Evolutionary conservation across 441 rosid species (phyloP), one percentile per base, ranked within the genome.

Genomic region (Sinapis alba): DNA sequence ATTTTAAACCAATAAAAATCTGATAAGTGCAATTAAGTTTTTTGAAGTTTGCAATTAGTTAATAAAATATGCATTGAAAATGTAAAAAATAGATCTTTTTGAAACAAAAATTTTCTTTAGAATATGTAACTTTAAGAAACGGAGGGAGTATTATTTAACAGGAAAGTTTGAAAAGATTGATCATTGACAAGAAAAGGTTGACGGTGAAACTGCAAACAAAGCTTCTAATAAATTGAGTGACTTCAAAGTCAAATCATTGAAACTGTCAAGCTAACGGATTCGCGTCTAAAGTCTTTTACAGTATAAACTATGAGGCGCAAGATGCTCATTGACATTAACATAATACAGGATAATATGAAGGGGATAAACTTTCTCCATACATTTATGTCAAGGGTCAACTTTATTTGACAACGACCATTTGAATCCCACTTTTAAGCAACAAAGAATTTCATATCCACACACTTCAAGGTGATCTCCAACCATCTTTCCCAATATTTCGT

Each of bases 301-400:
- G 4, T 68, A 15, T 32, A 67, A 13, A 75, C 4, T 34, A 59
- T 76, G 61, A 32, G 30, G 30, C 71, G 60, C 47, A 20, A 63
- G 63, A 30, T 56, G 7, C 66, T 70, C 61, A 43, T 30, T 63
- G 71, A 57, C 66, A 11, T 70, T 56, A 21, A 63, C 59, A 56
- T 76, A 76, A 43, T 21, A 28, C 24, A 28, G 6, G 43, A 67
- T 12, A 61, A 16, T 68, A 11, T 27, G 56, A 69, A 11, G 36
- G 64, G 2, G 66, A 69, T 56, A 38, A 38, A 7, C 3, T 61
- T 16, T 68, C 7, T 47, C 2, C 26, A 28, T 69, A 27, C 18
- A 50, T 57, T 9, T 21, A 50, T 26, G 47, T 27, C 7, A 62
- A 11, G 13, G 13, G 61, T 76, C 75, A 63, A 63, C 61, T 56